Evolutionary conservation across 176 grass and related monocot species (phyloP).

Genomic region (Paspalum vaginatum): DNA sequence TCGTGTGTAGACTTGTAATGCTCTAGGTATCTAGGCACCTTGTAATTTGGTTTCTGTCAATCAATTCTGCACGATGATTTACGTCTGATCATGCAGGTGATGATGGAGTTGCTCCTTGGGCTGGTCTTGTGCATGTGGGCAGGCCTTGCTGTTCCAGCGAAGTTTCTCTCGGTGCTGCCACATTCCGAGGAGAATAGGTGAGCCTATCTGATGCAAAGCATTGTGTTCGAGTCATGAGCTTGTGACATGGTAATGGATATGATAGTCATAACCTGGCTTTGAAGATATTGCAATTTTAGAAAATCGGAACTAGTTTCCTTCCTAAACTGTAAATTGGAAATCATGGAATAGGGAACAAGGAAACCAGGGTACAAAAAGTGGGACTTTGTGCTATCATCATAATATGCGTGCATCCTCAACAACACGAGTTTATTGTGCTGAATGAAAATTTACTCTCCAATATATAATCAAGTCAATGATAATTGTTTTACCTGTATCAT

Average conservation of each 20-base stretch:
- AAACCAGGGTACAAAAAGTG: neutral
- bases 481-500: neutral
- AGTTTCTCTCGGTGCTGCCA: slow-evolving; percentile 74
- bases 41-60: neutral
- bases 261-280: neutral
- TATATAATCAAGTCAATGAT: neutral
- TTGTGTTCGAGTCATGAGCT: neutral
- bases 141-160: slow-evolving; percentile 68
- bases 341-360: neutral
- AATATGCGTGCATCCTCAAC: neutral
- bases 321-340: neutral
- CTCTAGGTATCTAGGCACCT: neutral
- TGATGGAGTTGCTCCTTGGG: slow-evolving; percentile 76
- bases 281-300: neutral
- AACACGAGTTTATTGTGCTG: neutral
- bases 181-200: slow-evolving; percentile 96
- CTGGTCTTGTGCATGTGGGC: slow-evolving; percentile 80
- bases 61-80: slow-evolving; percentile 19
- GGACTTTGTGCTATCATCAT: neutral
- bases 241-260: neutral
- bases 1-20: neutral
- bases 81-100: slow-evolving; percentile 52
- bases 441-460: neutral
- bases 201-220: neutral
- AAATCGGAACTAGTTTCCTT: neutral